Conservation (phyloP, 2,329 filamentous ascomycete species). For the Fusarium scirpi region DNA sequence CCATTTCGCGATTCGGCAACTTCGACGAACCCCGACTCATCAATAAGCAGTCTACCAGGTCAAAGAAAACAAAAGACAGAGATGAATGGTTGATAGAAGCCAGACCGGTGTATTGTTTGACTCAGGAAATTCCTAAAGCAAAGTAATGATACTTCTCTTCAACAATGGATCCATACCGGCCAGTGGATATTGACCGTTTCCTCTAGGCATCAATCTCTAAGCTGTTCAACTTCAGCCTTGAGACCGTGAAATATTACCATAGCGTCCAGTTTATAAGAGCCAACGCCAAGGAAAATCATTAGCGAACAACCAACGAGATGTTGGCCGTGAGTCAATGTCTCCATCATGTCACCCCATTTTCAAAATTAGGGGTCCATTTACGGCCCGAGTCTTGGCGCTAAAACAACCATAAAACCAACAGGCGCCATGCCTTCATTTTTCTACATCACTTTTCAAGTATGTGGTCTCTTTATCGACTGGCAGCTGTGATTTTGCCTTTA, state of each 20-base stretch:
- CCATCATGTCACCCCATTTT: background rate
- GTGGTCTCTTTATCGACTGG: background rate
- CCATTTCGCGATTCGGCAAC: background rate
- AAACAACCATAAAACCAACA: background rate
- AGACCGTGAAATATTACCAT: fast-evolving
- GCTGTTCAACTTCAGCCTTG: background rate
- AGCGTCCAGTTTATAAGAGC: background rate
- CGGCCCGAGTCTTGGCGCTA: background rate
- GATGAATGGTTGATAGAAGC: too few relatives aligned
- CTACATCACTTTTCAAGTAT: background rate
- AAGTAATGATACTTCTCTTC: too few relatives aligned
- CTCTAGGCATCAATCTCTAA: background rate
- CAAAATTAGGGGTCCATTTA: background rate
- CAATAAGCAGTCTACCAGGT: background rate
- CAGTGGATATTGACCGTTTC: too few relatives aligned
- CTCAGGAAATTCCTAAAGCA: too few relatives aligned
- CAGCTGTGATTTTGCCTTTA: fast-evolving
- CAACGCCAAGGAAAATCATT: background rate
- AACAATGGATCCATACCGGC: too few relatives aligned
- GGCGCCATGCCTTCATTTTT: background rate
- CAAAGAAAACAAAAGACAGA: background rate
- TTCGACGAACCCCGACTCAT: background rate
- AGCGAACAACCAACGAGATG: background rate
- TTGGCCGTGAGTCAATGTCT: background rate
- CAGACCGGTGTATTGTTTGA: too few relatives aligned